Evolutionary conservation across 108 stramenopile species (phyloP).

Genomic region (Mediolabrus comicus): DNA sequence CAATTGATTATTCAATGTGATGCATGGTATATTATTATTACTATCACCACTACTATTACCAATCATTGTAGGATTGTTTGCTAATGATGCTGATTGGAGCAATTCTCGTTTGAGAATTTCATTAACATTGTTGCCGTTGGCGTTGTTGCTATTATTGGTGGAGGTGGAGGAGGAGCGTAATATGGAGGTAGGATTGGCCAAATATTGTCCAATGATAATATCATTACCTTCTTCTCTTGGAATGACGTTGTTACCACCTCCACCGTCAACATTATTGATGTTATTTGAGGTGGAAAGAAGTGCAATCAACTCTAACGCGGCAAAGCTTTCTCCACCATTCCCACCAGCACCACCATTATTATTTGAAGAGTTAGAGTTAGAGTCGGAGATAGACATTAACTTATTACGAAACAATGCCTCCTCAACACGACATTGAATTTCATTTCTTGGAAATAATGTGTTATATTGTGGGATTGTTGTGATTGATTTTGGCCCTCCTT

Average conservation of each 20-base stretch:
- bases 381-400: background rate
- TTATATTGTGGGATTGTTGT: conserved; percentile 40
- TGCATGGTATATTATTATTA: conserved; percentile 9
- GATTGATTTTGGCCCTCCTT: background rate
- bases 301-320: conserved; percentile 4
- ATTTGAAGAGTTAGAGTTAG: background rate
- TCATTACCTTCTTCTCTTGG: background rate
- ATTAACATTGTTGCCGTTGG: background rate
- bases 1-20: conserved; percentile 25
- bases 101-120: background rate
- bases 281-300: background rate
- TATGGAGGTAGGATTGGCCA: conserved; percentile 18
- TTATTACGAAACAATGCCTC: background rate
- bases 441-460: conserved; percentile 37
- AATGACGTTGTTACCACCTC: background rate
- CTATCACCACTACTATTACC: conserved; percentile 41
- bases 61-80: conserved; percentile 10
- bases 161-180: background rate
- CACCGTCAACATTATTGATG: background rate
- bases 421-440: conserved; percentile 4
- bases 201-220: background rate
- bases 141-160: no score
- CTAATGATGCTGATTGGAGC: background rate
- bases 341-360: background rate
- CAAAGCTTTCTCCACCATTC: background rate